phyloP scores from a whole-genome alignment of 805 yeast genomes.

The Wilhelminamyces savonicus region DNA sequence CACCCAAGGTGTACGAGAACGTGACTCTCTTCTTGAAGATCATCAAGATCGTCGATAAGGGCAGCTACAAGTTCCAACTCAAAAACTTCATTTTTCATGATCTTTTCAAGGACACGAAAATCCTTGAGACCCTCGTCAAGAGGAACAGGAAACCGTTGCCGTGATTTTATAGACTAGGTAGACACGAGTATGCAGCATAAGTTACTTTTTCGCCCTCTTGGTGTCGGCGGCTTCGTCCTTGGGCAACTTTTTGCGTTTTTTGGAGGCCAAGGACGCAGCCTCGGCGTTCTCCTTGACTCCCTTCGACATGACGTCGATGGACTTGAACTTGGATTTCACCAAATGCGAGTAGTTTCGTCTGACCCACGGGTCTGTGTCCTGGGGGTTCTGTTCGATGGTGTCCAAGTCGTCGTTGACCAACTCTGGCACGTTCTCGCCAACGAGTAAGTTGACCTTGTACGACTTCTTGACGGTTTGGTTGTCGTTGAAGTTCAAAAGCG shows the following conservation, averaged over 20 bases:
- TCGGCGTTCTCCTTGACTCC: slow-evolving; percentile 14
- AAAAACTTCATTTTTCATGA: slow-evolving; percentile 63
- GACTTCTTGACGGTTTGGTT: slow-evolving; percentile 9
- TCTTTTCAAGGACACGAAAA: slow-evolving; percentile 43
- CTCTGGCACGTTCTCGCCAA: slow-evolving; percentile 34
- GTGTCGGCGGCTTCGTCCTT: too few relatives aligned
- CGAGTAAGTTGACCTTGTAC: slow-evolving; percentile 18
- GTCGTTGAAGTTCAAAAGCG: slow-evolving; percentile 8
- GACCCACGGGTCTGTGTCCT: slow-evolving; percentile 32
- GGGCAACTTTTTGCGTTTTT: too few relatives aligned
- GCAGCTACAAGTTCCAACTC: slow-evolving; percentile 58
- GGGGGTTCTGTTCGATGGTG: slow-evolving; percentile 32
- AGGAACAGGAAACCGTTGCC: slow-evolving; percentile 30
- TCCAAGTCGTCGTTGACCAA: slow-evolving; percentile 30
- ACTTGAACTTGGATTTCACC: slow-evolving; percentile 28
- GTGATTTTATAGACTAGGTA: slow-evolving; percentile 1
- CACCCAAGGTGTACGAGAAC: slow-evolving; percentile 49
- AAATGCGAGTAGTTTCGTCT: slow-evolving; percentile 29
- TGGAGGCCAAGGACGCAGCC: neutral
- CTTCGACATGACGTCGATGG: slow-evolving; percentile 17
- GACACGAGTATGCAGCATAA: slow-evolving; percentile 1
- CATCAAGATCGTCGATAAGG: slow-evolving; percentile 43
- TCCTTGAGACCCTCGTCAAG: slow-evolving; percentile 47
- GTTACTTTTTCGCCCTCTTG: neutral
- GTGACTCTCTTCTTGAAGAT: slow-evolving; percentile 48